Evolutionary conservation across 2,329 filamentous ascomycete genomes (phyloP).

Genomic region (Aspergillus hortae): DNA sequence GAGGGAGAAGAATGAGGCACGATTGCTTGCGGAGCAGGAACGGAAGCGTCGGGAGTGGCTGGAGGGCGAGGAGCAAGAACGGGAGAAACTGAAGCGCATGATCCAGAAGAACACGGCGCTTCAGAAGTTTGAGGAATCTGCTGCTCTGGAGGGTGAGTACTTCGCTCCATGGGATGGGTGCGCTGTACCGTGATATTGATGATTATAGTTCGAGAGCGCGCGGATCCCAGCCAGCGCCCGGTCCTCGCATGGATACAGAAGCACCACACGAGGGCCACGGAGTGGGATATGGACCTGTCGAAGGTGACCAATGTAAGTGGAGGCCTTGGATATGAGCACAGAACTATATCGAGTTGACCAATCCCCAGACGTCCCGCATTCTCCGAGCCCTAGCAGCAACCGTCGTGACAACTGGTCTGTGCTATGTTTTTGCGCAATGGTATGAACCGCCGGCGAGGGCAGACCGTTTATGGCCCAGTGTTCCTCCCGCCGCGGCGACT

Average conservation of each 20-base stretch:
- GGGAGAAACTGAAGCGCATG: conserved; percentile 29
- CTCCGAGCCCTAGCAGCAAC: conserved; percentile 42
- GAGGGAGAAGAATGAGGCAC: conserved; percentile 38
- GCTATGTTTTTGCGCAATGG: conserved; percentile 44
- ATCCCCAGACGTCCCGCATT: conserved; percentile 41
- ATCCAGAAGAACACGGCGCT: conserved; percentile 33
- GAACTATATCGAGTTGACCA: background rate
- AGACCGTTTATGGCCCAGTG: conserved; percentile 48
- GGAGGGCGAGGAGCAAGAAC: conserved; percentile 45
- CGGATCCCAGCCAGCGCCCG: conserved; percentile 37
- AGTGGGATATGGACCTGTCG: conserved; percentile 30
- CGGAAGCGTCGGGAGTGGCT: conserved; percentile 51
- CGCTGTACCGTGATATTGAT: conserved; percentile 6
- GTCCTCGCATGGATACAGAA: conserved; percentile 43
- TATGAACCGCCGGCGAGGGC: conserved; percentile 48
- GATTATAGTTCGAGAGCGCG: conserved; percentile 32
- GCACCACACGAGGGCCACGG: conserved; percentile 37
- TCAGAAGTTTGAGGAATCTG: conserved; percentile 33
- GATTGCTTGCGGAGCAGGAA: conserved; percentile 43
- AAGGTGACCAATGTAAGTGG: conserved; percentile 33
- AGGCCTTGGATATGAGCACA: no score
- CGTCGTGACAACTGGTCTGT: conserved; percentile 37
- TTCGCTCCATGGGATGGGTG: background rate
- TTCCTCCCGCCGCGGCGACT: conserved; percentile 51
- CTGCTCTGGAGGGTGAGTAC: conserved; percentile 33